These are phyloP conservation scores for Moniliophthora roreri DNA, from an alignment of 1,284 basidiomycete species.

Conservation along the genomic window DNA sequence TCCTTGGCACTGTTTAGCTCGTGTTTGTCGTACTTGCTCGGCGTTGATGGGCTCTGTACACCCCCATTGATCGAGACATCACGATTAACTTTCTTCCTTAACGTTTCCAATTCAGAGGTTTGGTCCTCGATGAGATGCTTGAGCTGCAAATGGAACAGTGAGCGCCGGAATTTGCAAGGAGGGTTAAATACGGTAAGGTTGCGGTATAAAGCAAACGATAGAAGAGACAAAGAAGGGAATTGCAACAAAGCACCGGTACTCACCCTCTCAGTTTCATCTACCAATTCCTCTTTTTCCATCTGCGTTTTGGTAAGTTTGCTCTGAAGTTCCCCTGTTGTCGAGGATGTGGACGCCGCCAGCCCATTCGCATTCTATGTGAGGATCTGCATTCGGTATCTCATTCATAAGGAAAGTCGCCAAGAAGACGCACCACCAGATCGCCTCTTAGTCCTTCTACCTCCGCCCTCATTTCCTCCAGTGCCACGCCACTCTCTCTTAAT, in stretches of 20 bases:
- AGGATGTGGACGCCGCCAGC: slow-evolving; percentile 35
- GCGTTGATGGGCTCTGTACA: slow-evolving; percentile 31
- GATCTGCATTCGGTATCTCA: background rate
- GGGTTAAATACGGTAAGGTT: slow-evolving; percentile 25
- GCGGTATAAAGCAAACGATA: too few species aligned
- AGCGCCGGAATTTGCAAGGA: slow-evolving; percentile 28
- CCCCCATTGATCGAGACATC: slow-evolving; percentile 50
- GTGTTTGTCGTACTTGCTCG: slow-evolving; percentile 35
- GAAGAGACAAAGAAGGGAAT: background rate
- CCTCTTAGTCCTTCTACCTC: slow-evolving; percentile 85
- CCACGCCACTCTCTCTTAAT: slow-evolving; percentile 82
- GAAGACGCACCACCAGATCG: slow-evolving; percentile 68
- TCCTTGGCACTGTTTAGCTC: slow-evolving; percentile 52
- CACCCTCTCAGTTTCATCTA: slow-evolving; percentile 9
- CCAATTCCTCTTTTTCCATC: slow-evolving; percentile 19
- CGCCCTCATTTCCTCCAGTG: slow-evolving; percentile 88
- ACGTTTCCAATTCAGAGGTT: slow-evolving; percentile 50
- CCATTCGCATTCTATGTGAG: slow-evolving; percentile 54
- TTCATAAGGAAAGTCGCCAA: slow-evolving; percentile 3
- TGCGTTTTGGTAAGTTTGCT: slow-evolving; percentile 5
- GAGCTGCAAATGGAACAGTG: slow-evolving; percentile 45
- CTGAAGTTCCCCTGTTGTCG: slow-evolving; percentile 34
- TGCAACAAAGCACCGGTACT: background rate
- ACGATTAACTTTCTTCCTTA: slow-evolving; percentile 57
- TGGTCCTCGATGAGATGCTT: slow-evolving; percentile 33